Conservation (phyloP, 1,284 basidiomycete species). For the Cerioporus squamosus region DNA sequence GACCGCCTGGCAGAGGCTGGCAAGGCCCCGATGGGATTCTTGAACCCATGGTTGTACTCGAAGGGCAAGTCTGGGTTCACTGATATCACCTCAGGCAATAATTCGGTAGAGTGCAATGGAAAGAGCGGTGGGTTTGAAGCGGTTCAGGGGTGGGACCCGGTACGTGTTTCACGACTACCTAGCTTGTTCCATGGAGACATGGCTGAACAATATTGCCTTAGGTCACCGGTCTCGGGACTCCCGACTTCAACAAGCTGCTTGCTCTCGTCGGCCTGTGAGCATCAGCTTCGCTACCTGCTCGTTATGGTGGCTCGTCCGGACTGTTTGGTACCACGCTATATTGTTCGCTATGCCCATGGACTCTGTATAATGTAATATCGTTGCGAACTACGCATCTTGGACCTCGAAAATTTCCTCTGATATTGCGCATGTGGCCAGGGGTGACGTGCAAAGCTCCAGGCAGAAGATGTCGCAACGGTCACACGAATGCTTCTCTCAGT, state of each 20-base stretch:
- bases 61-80: conserved; percentile 22
- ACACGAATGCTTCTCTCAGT: too few species aligned
- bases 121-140: conserved; percentile 44
- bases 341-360: too few species aligned
- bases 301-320: too few species aligned
- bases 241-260: conserved; percentile 22
- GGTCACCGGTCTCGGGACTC: conserved; percentile 25
- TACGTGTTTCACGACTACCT: conserved; percentile 26
- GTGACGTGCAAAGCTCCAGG: too few species aligned
- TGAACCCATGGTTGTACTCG: conserved; percentile 48
- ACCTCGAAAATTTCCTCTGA: too few species aligned
- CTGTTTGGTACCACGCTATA: too few species aligned
- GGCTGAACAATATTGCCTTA: neutral
- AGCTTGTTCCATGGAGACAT: neutral
- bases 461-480: too few species aligned
- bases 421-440: too few species aligned
- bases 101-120: conserved; percentile 33
- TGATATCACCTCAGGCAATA: conserved; percentile 29
- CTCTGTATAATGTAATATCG: too few species aligned
- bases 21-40: conserved; percentile 46
- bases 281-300: too few species aligned
- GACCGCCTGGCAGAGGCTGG: conserved; percentile 48
- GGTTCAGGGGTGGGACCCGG: conserved; percentile 45
- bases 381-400: too few species aligned
- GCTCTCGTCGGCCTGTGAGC: conserved; percentile 11